phyloP scores from a whole-genome alignment of 2,329 filamentous ascomycete species.

The Botryotinia narcissicola region DNA sequence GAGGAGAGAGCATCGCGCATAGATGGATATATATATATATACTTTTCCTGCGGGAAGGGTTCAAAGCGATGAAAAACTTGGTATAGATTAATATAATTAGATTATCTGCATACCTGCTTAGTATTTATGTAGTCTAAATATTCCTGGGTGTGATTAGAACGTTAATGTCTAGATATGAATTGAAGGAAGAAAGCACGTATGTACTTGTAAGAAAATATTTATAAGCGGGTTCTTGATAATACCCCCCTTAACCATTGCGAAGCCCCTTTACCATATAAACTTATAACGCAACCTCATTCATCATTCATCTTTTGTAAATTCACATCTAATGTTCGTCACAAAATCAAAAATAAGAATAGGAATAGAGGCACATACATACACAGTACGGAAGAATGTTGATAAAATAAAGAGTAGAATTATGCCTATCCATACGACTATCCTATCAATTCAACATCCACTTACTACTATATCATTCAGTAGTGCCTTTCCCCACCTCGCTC shows the following conservation, averaged over 20 bases:
- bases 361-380: neutral
- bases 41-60: neutral
- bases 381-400: neutral
- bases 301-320: neutral
- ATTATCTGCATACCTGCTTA: neutral
- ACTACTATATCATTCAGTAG: neutral
- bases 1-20: neutral
- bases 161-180: neutral
- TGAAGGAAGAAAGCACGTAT: neutral
- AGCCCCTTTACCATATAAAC: neutral
- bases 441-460: neutral
- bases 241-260: neutral
- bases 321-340: neutral
- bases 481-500: no score
- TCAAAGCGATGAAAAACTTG: neutral
- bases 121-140: rapidly evolving
- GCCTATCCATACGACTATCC: neutral
- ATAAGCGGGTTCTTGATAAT: neutral
- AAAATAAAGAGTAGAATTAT: constrained; percentile 5
- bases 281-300: neutral
- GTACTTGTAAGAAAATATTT: neutral
- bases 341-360: neutral
- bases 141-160: neutral
- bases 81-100: neutral
- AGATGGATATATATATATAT: neutral